Evolutionary conservation across 305 asterid species (phyloP).

Genomic region (Fraxinus paxiana): DNA sequence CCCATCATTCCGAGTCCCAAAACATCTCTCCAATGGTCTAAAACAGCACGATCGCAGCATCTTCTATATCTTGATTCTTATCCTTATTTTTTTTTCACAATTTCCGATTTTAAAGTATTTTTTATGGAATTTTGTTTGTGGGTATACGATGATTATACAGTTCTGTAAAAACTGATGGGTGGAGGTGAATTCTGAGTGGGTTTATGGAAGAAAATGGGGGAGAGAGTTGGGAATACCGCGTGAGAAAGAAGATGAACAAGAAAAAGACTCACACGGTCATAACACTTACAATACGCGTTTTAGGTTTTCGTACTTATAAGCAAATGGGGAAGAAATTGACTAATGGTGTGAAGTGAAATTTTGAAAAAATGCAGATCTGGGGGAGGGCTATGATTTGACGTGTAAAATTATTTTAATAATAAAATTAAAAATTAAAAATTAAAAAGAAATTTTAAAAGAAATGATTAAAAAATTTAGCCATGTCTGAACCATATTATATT

Average conservation of each 20-base stretch:
- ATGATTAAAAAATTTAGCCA: no score
- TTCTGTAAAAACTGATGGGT: neutral
- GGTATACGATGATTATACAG: neutral
- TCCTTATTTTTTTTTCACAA: neutral
- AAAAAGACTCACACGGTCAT: neutral
- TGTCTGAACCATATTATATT: no score
- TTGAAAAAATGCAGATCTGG: neutral
- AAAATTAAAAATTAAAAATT: neutral
- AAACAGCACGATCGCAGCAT: slow-evolving; percentile 66
- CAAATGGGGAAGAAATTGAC: neutral
- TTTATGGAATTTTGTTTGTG: neutral
- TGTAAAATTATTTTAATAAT: neutral
- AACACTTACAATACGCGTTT: neutral
- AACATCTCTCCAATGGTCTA: slow-evolving; percentile 47
- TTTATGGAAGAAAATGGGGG: neutral
- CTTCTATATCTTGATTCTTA: neutral
- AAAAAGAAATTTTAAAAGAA: no score
- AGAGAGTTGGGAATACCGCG: neutral
- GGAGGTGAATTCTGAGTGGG: neutral
- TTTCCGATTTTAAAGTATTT: neutral
- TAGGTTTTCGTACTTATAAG: neutral
- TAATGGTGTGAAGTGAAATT: neutral
- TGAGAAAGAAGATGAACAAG: neutral
- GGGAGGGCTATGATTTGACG: no score
- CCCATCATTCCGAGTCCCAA: slow-evolving; percentile 61